Conservation (phyloP, 1,284 basidiomycete genomes). For the Cutaneotrichosporon cyanovorans region DNA sequence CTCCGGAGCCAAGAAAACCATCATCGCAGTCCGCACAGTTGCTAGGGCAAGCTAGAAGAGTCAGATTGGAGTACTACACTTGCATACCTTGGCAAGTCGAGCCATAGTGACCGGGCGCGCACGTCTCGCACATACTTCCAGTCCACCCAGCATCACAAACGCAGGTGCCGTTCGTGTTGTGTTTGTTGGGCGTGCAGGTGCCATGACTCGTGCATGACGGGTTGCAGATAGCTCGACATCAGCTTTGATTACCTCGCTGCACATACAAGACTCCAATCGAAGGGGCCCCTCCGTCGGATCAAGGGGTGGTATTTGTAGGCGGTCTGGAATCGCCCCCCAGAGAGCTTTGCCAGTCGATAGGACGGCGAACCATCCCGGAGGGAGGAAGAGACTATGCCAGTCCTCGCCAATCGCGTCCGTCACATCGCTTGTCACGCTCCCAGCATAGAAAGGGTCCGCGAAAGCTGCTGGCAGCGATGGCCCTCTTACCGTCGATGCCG, state of each 20-base stretch:
- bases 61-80: not conserved
- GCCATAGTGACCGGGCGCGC: conserved; percentile 39
- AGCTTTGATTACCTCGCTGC: not conserved
- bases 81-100: conserved; percentile 31
- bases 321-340: conserved; percentile 29
- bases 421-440: not conserved
- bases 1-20: conserved; percentile 41
- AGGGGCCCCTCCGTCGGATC: not conserved
- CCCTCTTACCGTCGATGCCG: conserved; percentile 12
- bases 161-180: conserved; percentile 15
- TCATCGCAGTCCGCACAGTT: conserved; percentile 44
- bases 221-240: conserved; percentile 23
- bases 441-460: conserved; percentile 10
- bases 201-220: conserved; percentile 31
- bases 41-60: conserved; percentile 26
- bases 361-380: conserved; percentile 29
- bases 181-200: conserved; percentile 10
- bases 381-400: conserved; percentile 25
- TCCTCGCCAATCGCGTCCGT: not conserved
- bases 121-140: conserved; percentile 30
- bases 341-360: conserved; percentile 24
- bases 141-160: conserved; percentile 30
- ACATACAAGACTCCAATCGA: not conserved
- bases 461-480: conserved; percentile 25
- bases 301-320: conserved; percentile 12